Evolutionary conservation across 345 rosid genomes (phyloP), one percentile per base, ranked within the genome.

Genomic region (Melastoma malabathricum): DNA sequence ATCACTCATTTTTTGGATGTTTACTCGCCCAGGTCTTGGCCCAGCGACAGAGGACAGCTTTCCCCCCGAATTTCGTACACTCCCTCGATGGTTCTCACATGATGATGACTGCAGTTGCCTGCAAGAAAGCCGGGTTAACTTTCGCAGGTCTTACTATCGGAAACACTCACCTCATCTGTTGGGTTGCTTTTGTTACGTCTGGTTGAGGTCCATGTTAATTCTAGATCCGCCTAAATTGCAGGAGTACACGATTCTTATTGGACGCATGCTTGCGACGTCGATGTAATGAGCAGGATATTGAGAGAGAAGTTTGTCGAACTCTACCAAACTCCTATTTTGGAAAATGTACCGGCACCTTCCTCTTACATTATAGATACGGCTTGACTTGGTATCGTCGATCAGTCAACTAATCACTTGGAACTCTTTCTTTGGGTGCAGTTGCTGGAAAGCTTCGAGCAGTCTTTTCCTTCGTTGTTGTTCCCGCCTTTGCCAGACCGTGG

Each of bases 91-190:
- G 96, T 46, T 70, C 98, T 54, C 98, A 92, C 78, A 92, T 92
- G 98, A 92, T 92, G 98, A 84, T 87, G 98, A 92, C 98, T 53
- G 96, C 98, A 47, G 68, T 92, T 64, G 94, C 98, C 52, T 87
- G 98, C 71, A 70, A 78, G 59, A 87, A 82, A 51, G 93, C 95
- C n/a, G 85, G 83, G 47, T 65, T 92, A 59, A 69, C 67, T 71
- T 92, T 92, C 80, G 98, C 96, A 68, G 98, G 98, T 87, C 52
- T 46, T 46, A 13, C 55, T 51, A 51, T 31, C 44, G 10, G 43
- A 51, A 31, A 19, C 44, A 6, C 48, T 45, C 41, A 14, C 13
- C 44, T 4, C 20, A 34, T 41, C 18, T 20, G 41, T 34, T 12
- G 12, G 41, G 41, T 23, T 18, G 41, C 50, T 41, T 5, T 31